Evolutionary conservation across 164 flowering plant genomes (phyloP), one percentile per base, ranked within the genome.

Genomic region (Houttuynia cordata): DNA sequence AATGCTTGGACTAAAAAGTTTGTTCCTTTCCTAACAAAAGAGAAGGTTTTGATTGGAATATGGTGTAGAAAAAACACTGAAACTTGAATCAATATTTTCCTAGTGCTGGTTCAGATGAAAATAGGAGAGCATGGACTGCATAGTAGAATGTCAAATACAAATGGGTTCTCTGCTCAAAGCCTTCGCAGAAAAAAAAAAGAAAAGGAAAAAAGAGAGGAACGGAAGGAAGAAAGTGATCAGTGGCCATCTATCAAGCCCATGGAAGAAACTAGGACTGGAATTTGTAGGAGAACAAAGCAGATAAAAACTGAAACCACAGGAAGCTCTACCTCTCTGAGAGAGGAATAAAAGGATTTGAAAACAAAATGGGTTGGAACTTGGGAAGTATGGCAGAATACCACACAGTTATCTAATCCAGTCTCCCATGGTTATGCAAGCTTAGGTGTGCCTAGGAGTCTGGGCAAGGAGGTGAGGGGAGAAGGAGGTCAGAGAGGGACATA

Each of bases 351-450:
- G 60, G 24, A 51, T 50, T 40, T 39, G 6, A 30, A 30, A 30
- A 6, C 37, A n/a, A 30, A 6, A 6, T 30, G 37, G 37, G 37
- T 30, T 30, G 37, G 37, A 30, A 30, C 37, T 30, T 30, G 37
- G 37, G n/a, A n/a, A n/a, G n/a, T n/a, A n/a, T n/a, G 47, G 66
- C 54, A 62, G 59, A 69, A 67, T 57, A 23, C 59, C 70, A 58
- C 66, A 67, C 71, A 67, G 55, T 56, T 58, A 56, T 57, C 65
- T 41, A 60, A 67, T 45, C 50, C 61, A 47, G 66, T 30, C 37
- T 30, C n/a, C n/a, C 37, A 30, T 30, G 37, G 37, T 2, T 30
- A 30, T 30, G 37, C 6, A 6, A 30, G 37, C 6, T 30, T 2
- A 6, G 37, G 4, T 30, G 4, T 30, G 37, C 37, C 37, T 30